Evolutionary conservation across 192 early-diverging fungal species (phyloP).

Genomic region (Podila epigama): DNA sequence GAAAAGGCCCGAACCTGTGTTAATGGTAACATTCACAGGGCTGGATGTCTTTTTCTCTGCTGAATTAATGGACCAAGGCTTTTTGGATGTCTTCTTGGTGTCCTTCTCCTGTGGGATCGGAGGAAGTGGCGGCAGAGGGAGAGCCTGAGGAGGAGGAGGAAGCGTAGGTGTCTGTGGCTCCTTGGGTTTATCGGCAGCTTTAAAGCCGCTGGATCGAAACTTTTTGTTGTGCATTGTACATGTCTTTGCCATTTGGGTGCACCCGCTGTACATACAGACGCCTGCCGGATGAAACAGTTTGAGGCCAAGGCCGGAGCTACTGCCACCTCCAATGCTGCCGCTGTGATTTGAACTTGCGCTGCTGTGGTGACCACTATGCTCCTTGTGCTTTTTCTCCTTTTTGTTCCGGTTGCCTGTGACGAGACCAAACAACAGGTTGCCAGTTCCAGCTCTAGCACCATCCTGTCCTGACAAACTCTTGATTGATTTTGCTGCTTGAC

Average conservation of each 20-base stretch:
- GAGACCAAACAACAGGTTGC: conserved; percentile 11
- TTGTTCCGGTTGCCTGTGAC: conserved; percentile 21
- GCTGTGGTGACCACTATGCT: background rate
- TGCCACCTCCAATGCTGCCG: conserved; percentile 16
- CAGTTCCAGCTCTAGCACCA: no score
- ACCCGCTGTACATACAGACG: conserved; percentile 28
- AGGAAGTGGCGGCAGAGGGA: no score
- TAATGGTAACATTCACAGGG: conserved; percentile 2
- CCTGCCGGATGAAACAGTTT: conserved; percentile 23
- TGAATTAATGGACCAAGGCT: conserved; percentile 4
- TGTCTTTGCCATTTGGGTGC: conserved; percentile 30
- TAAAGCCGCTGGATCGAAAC: background rate
- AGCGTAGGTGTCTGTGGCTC: no score
- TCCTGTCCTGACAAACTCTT: no score
- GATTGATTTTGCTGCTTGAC: background rate
- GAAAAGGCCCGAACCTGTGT: background rate
- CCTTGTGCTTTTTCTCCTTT: conserved; percentile 27
- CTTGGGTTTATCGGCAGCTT: conserved; percentile 3
- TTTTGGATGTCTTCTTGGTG: conserved; percentile 10
- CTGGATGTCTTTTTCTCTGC: conserved; percentile 17
- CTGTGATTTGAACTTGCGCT: conserved; percentile 21
- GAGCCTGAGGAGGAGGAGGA: no score
- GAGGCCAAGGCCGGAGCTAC: conserved; percentile 12
- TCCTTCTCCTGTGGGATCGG: conserved; percentile 9
- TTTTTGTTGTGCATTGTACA: conserved; percentile 33